Percentiles rank a stretch among this genome's conserved stretches.
Conservation (phyloP, 169 alveolate species). For the Plasmodium sp. region DNA sequence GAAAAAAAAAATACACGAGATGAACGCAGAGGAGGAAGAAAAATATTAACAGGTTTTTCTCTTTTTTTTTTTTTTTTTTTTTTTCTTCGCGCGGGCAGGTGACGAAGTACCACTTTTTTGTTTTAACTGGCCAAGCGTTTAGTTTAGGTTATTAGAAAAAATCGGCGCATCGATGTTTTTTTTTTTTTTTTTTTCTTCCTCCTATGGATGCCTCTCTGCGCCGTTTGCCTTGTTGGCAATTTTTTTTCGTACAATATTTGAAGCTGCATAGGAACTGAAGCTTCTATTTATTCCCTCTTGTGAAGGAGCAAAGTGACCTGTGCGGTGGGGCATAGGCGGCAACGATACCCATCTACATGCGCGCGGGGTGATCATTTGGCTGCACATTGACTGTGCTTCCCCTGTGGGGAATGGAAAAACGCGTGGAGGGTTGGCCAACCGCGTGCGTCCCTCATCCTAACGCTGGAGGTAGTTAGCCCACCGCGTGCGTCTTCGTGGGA, state of each 20-base stretch:
- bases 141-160: background rate
- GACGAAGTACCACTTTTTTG: background rate
- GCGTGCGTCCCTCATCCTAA: background rate
- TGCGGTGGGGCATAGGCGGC: background rate
- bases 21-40: background rate
- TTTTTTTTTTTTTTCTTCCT: background rate
- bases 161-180: background rate
- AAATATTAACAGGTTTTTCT: background rate
- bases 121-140: background rate
- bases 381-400: background rate
- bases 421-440: background rate
- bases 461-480: background rate
- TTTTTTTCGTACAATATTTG: background rate
- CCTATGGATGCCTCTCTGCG: background rate
- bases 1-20: background rate
- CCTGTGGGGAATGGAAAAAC: background rate
- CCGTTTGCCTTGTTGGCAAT: background rate
- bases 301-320: background rate
- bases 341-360: background rate
- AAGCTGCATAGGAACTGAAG: background rate
- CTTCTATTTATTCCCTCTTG: background rate
- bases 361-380: background rate
- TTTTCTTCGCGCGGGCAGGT: background rate
- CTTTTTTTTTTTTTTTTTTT: background rate
- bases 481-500: background rate